Evolutionary conservation across 257 asterid species (phyloP), one percentile per base, ranked within the genome.

Genomic region (Echium plantagineum): DNA sequence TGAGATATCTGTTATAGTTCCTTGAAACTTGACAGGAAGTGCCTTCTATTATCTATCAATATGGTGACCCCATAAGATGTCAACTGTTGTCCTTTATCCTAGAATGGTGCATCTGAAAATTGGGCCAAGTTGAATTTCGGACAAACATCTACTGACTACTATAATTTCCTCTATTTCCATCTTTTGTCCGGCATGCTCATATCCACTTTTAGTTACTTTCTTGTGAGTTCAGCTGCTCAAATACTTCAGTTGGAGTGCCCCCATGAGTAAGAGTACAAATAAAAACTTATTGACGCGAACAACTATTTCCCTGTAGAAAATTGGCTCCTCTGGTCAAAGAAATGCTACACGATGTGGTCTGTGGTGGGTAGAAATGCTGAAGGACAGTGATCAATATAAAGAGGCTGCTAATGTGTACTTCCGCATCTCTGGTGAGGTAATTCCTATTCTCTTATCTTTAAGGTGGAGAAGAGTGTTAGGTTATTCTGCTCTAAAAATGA

Each of bases 381-480:
- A 86, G 80, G 90, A 87, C 48, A 83, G 93, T 74, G 85, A 77
- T 71, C 94, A 86, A 80, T 78, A 78, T 71, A 93, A 83, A 75
- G 99, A 93, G 52, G 99, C 99, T 68, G 99, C 99, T 63, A 78
- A 72, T 75, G 86, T 93, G 72, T 89, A 84, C 76, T 83, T 77
- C 61, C 97, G 99, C 69, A 84, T 93, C 95, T 76, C 96, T 84
- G 96, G 97, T 83, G 97, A 93, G 99, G 99, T 93, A 93, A 89
- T 79, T 74, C 80, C 81, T 77, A 71, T 66, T 66, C 28, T 68
- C 68, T 18, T 68, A 56, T 51, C 54, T 57, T 58, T 62, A 63
- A 51, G 54, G 55, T 63, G 52, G 73, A 75, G 63, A 51, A 58
- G 56, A 42, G 55, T 55, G 16, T 52, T 57, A 51, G 78, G 53